Evolutionary conservation across 2,329 filamentous ascomycete species (phyloP), one percentile per base, ranked within the genome.

Genomic region (Colletotrichum phormii): DNA sequence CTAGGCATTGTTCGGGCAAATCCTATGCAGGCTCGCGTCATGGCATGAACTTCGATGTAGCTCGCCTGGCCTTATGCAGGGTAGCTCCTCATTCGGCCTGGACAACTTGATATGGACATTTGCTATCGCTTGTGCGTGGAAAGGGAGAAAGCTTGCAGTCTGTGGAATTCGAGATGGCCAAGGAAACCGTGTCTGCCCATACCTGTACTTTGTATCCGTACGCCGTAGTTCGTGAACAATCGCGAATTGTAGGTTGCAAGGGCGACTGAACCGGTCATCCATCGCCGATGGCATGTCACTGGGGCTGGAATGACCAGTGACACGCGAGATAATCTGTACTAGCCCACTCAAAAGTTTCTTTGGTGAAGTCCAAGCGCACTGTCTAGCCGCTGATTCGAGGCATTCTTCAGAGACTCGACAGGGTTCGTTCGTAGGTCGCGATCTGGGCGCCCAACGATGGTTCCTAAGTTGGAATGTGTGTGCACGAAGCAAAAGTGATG

Each of bases 21-120:
- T 64, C 26, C 46, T 24, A 65, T 70, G 60, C 66, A 70, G 66
- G 46, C 37, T 71, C 66, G 66, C 60, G 71, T 64, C 65, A 69
- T 61, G 59, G 60, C 13, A 33, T 64, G 26, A 42, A 64, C 55
- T 37, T 29, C 24, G 26, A 55, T 65, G 60, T 60, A 59, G 54
- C 66, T 70, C 60, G 60, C 70, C 67, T 33, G 35, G 26, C 33
- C 9, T n/a, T 33, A 24, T 13, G 58, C 26, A 29, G 26, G 26
- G 26, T 46, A 46, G 46, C 51, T 55, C 55, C 42, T 51, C 46
- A 51, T 42, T n/a, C 31, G 49, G 24, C 35, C 12, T 33, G 18
- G 13, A 22, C 53, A n/a, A 59, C 31, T 51, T 53, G 53, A 59
- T 7, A 29, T 37, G 29, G 12, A 15, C 54, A 4, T 24, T 15